Percentiles rank a stretch among this genome's conserved stretches.
phyloP scores from a whole-genome alignment of 2,329 filamentous ascomycete species.

The Parastagonospora nodorum region DNA sequence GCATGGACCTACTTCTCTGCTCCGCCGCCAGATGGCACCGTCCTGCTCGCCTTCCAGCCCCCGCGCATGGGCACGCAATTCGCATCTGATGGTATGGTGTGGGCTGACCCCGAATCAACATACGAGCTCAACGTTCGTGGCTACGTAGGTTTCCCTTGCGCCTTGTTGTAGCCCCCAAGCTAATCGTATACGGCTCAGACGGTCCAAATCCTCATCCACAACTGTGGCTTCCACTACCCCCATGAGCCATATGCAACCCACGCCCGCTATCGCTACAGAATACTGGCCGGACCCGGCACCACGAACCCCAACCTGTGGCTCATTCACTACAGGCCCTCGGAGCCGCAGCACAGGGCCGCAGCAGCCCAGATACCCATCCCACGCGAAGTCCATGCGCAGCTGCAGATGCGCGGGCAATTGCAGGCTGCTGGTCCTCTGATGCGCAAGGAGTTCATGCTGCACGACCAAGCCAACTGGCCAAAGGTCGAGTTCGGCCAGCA shows the following conservation, averaged over 20 bases:
- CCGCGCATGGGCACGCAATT: conserved; percentile 71
- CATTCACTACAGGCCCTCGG: conserved; percentile 82
- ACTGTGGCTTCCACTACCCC: conserved; percentile 76
- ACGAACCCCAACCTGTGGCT: conserved; percentile 86
- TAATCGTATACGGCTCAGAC: conserved; percentile 60
- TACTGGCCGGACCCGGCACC: conserved; percentile 72
- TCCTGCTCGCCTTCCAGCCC: conserved; percentile 89
- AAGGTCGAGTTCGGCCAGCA: conserved; percentile 71
- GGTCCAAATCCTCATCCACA: conserved; percentile 86
- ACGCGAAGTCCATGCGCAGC: conserved; percentile 63
- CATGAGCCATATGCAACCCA: conserved; percentile 76
- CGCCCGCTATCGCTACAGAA: conserved; percentile 82
- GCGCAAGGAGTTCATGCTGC: conserved; percentile 92
- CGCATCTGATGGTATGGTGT: conserved; percentile 90
- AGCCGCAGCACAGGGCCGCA: conserved; percentile 74
- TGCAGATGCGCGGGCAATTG: conserved; percentile 66
- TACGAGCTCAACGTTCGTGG: conserved; percentile 75
- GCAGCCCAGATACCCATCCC: conserved; percentile 66
- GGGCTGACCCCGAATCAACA: conserved; percentile 79
- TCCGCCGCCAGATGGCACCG: conserved; percentile 74
- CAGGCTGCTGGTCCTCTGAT: conserved; percentile 75
- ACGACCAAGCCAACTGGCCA: conserved; percentile 89
- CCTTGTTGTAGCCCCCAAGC: background rate
- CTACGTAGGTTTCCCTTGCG: conserved; percentile 57
- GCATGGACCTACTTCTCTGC: conserved; percentile 90